phyloP scores from a whole-genome alignment of 2,329 filamentous ascomycete genomes.

The Colletotrichum cordylinicola region DNA sequence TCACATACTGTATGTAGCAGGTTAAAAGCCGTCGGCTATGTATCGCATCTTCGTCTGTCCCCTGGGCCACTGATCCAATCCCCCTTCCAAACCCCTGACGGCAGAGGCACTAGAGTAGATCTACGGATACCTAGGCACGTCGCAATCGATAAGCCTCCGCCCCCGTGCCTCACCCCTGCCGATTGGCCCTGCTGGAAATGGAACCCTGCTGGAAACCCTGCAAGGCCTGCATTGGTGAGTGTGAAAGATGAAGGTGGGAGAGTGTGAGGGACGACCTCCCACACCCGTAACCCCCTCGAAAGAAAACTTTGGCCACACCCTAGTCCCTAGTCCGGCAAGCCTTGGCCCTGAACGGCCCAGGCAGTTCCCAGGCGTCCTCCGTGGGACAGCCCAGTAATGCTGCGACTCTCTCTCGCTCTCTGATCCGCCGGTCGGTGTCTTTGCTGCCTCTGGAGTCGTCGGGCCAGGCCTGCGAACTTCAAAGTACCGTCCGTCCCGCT shows the following conservation, averaged over 20 bases:
- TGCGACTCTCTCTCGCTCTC: background rate
- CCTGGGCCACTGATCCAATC: background rate
- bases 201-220: background rate
- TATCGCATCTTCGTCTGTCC: background rate
- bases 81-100: background rate
- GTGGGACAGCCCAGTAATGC: constrained; percentile 15
- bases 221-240: background rate
- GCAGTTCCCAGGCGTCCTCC: background rate
- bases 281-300: background rate
- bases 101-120: background rate
- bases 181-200: background rate
- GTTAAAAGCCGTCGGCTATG: background rate
- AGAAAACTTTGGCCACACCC: constrained; percentile 12
- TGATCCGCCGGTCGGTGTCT: background rate
- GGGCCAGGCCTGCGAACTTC: background rate
- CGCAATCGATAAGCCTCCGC: constrained; percentile 13
- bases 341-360: background rate
- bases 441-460: constrained; percentile 6
- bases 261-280: background rate
- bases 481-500: constrained; percentile 11
- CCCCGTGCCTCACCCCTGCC: constrained; percentile 2
- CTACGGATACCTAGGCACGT: background rate
- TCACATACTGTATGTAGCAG: background rate
- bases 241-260: background rate
- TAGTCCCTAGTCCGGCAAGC: constrained; percentile 7